Base-by-base conservation (phyloP, 2,329 filamentous ascomycete genomes). In the Xylariaceae sp. region DNA sequence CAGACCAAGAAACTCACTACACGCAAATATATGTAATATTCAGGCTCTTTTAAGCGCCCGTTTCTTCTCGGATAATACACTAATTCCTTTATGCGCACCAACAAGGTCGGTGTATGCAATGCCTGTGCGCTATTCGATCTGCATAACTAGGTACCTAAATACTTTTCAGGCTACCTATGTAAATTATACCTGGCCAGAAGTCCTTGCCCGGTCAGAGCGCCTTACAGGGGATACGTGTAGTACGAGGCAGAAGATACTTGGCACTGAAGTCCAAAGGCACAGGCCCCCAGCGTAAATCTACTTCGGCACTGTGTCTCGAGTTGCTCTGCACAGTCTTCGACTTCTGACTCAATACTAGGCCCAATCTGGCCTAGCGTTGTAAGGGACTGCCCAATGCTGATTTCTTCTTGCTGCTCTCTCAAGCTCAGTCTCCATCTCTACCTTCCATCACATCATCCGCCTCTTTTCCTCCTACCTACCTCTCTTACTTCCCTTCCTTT, bases 361-460 rank as follows among this genome's bases (percentile, higher is more conserved):
- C 51, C 7, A 5, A 47, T 54, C 29, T 27, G 57, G 54, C 44
- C 39, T 51, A 46, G 54, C 11, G 9, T 34, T 11, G 34, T 39
- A 50, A 50, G 39, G 50, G 42, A 31, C 34, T 41, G 56, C 48
- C 50, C 53, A 19, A 53, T 56, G 56, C 56, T 53, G 60, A 58
- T 64, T 64, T 64, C 66, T 71, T 67, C 68, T 68, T 71, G 66
- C 67, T 68, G 60, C 9, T 32, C 8, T 32, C 8, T 37, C 35
- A 7, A 37, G 60, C 68, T 61, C 53, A 53, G 47, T 53, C 62
- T 35, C 62, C 58, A 57, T 66, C 65, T 64, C 63, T 65, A 67
- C 62, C 62, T 65, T 62, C 60, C 54, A 55, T 60, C 58, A 64
- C 59, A 59, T 40, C 56, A 40, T 55, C 54, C 55, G 58, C 61